phyloP scores from a whole-genome alignment of 441 rosid species.

The Dalechampia spathulata region DNA sequence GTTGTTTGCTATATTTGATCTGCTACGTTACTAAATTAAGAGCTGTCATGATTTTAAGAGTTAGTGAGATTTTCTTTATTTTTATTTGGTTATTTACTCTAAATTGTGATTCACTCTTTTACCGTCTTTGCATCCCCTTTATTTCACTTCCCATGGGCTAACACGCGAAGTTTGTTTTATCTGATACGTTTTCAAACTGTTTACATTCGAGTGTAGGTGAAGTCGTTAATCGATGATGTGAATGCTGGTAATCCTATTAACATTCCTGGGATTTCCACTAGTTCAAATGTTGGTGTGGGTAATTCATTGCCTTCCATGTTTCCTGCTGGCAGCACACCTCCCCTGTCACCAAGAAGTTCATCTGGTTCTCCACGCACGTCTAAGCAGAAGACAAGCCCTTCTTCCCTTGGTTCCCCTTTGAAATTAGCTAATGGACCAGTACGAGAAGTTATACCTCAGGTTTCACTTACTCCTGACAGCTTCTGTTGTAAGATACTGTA shows the following conservation, averaged over 20 bases:
- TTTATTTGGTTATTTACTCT: no score
- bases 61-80: no score
- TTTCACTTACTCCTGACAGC: constrained; percentile 23
- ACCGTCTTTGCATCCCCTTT: no score
- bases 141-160: no score
- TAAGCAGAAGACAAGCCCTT: constrained; percentile 70
- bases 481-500: constrained; percentile 13
- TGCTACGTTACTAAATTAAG: no score
- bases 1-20: no score
- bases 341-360: constrained; percentile 85
- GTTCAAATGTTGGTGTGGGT: constrained; percentile 30
- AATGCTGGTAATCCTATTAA: constrained; percentile 56
- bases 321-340: constrained; percentile 89
- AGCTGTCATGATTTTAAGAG: no score
- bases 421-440: constrained; percentile 68
- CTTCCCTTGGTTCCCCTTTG: constrained; percentile 63
- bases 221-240: constrained; percentile 64
- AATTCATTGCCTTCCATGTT: constrained; percentile 78
- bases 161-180: no score
- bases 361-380: constrained; percentile 80
- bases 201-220: constrained; percentile 38
- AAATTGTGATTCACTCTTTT: no score
- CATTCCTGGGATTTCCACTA: constrained; percentile 39
- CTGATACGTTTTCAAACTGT: neutral
- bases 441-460: constrained; percentile 89